Evolutionary conservation across 164 flowering plant species (phyloP), one percentile per base, ranked within the genome.

Genomic region (Dillenia turbinata): DNA sequence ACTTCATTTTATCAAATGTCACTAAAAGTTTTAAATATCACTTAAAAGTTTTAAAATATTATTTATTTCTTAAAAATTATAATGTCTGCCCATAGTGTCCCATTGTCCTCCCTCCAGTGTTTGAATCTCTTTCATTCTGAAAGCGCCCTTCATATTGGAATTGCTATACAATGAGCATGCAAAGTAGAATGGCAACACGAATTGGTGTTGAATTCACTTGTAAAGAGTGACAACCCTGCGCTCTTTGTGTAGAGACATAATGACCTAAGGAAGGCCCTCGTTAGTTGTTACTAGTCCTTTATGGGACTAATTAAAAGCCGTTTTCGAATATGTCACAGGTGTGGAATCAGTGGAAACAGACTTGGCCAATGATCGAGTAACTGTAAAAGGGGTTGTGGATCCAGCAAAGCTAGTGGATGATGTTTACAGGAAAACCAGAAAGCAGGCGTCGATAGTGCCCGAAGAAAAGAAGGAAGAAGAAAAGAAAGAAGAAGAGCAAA

Each of bases 341-440:
- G 94, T 92, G 5, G 92, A 92, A 57, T 79, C 83, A 0, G 97
- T 84, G 24, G 79, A 66, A 56, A 75, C 97, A 9, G 83, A 92
- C 52, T 16, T 86, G 3, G 64, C 46, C 11, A 88, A 63, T 12
- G 74, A 70, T 55, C 77, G 81, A 54, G 88, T 85, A 33, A 71
- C 56, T 0, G 96, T 92, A 62, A 90, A 83, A 70, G 96, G 98
- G 0, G 72, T 83, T 0, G 13, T 92, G 1, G 90, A 88, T 54
- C 90, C 90, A 10, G 57, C 68, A 10, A 80, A 75, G 76, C 78
- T 92, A 2, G 89, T 80, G 7, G 75, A 81, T 22, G 66, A 77
- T 3, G 85, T 92, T 66, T 73, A 78, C 79, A 89, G 78, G 77
- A 83, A 63, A 67, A 88, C 90, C 11, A 59, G 74, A 55, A 92